Evolutionary conservation across 2,329 filamentous ascomycete species (phyloP), one percentile per base, ranked within the genome.

Genomic region (Sarocladium oryzae): DNA sequence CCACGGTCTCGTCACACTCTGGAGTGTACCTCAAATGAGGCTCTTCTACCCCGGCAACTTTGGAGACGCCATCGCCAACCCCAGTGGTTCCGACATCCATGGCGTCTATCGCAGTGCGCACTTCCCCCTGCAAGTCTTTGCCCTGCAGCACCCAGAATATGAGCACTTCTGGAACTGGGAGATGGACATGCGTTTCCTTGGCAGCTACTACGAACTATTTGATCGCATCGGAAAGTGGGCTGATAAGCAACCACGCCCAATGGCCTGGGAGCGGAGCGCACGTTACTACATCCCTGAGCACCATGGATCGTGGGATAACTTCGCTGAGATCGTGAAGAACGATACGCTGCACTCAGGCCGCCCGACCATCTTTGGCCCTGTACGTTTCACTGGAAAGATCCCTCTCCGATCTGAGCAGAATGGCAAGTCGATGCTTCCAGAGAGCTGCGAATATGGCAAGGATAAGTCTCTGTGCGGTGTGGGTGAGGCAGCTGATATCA

Each of bases 11-110:
- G 87, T 85, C 40, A 89, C 86, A 0, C 72, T 95, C 5, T 95
- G 89, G 89, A 90, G 88, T 2, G 88, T 93, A 65, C 77, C 81
- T 50, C 88, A 92, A 66, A 92, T 95, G 87, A 76, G 78, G 52
- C 75, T 91, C 52, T 83, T 89, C 65, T 95, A 95, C 61, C 66
- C 78, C 54, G 80, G 80, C 2, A 78, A 81, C 36, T 85, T 90
- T n/a, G 84, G 86, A 58, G 81, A 84, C 40, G 79, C 84, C 1
- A 82, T 84, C 59, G 72, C 77, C 51, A 79, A 81, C 61, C 77
- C 77, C 6, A 75, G 73, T 52, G 68, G 78, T 56, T 74, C 71
- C 13, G 77, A 81, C 50, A 74, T 88, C 24, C 84, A 86, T 46
- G 83, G 86, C 2, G 84, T 88, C 48, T 87, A 87, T 66, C 79